phyloP scores from a whole-genome alignment of 306 rosid genomes.

The Trifolium pratense region DNA sequence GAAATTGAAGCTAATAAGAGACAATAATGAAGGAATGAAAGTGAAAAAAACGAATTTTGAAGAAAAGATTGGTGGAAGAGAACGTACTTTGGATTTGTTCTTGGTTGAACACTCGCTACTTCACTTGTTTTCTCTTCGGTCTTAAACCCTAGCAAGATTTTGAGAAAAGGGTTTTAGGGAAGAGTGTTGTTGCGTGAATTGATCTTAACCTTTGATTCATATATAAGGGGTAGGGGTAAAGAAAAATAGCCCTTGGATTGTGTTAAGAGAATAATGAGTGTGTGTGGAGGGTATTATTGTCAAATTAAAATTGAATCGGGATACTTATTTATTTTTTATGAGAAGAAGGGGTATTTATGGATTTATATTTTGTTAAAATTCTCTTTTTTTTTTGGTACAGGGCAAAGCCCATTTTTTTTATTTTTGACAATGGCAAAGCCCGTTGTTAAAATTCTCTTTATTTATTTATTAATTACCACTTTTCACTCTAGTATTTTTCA shows the following conservation, averaged over 20 bases:
- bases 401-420: too few species aligned
- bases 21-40: not conserved
- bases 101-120: not conserved
- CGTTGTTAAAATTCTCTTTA: too few species aligned
- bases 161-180: not conserved
- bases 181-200: not conserved
- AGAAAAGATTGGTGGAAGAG: not conserved
- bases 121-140: not conserved
- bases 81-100: slow-evolving; percentile 1
- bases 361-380: too few species aligned
- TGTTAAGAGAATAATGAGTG: not conserved
- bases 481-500: too few species aligned
- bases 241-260: not conserved
- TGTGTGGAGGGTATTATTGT: not conserved
- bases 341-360: not conserved
- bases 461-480: too few species aligned
- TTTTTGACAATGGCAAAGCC: too few species aligned
- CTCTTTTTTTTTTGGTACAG: too few species aligned
- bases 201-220: not conserved
- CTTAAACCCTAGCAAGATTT: not conserved
- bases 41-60: not conserved
- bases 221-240: too few species aligned
- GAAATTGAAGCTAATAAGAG: not conserved
- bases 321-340: not conserved
- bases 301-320: not conserved